These are phyloP conservation scores for Neocatenulostroma microsporum DNA, from an alignment of 2,329 filamentous ascomycete species.

Conservation along the genomic window DNA sequence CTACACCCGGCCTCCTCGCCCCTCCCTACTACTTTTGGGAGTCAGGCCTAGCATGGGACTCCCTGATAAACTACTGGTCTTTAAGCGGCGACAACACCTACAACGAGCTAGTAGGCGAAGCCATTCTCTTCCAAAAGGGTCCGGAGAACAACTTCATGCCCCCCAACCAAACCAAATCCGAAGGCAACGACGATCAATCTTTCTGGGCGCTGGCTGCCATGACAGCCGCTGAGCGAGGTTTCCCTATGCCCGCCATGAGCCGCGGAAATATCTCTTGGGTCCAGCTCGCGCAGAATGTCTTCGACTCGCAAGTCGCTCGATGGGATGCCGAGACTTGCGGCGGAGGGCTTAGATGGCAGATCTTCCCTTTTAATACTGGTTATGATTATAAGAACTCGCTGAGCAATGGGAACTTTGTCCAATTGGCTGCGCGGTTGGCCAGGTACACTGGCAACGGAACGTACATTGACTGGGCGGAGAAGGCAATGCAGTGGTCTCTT, in stretches of 20 bases:
- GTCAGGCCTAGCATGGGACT: constrained; percentile 57
- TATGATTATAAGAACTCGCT: constrained; percentile 53
- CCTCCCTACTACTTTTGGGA: constrained; percentile 46
- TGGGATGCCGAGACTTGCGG: constrained; percentile 33
- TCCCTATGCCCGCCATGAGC: constrained; percentile 31
- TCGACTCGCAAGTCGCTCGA: constrained; percentile 31
- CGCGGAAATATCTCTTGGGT: constrained; percentile 35
- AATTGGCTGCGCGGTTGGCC: constrained; percentile 38
- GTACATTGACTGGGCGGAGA: constrained; percentile 57
- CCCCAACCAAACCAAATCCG: constrained; percentile 27
- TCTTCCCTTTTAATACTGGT: constrained; percentile 28
- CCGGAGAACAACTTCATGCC: constrained; percentile 31
- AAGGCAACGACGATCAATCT: constrained; percentile 49
- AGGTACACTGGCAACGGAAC: constrained; percentile 41
- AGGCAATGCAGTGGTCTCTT: constrained; percentile 32
- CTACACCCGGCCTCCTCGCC: constrained; percentile 19
- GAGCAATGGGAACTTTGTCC: constrained; percentile 44
- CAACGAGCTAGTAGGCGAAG: constrained; percentile 52
- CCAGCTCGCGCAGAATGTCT: constrained; percentile 36
- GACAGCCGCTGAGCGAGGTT: constrained; percentile 43
- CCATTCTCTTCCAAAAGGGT: constrained; percentile 54
- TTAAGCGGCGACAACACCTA: constrained; percentile 57
- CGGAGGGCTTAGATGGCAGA: constrained; percentile 35
- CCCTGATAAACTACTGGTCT: constrained; percentile 62
- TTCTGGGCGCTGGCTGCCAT: constrained; percentile 51